Base-by-base conservation (phyloP, 2,329 filamentous ascomycete species). In the Fulvia fulva region DNA sequence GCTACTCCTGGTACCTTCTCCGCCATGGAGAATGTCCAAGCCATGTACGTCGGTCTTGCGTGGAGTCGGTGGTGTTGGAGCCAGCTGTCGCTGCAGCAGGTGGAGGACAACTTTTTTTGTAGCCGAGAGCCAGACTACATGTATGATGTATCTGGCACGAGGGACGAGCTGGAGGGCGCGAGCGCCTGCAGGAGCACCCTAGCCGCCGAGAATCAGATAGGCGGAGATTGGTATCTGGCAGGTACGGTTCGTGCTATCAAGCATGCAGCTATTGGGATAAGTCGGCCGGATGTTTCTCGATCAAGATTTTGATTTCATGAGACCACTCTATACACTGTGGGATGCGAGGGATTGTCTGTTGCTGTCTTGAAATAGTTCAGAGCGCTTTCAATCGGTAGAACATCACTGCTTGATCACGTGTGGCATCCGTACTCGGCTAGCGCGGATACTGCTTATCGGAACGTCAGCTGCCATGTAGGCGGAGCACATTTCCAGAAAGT, bases 171-270 rank as follows among this genome's bases (percentile, higher is more conserved):
- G 14, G 52, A 45, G 21, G 37, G 52, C 44, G 44, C 44, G 54
- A 57, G 55, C 55, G 46, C 14, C 55, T 57, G 55, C 47, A 57
- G 55, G 55, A 51, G 19, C 45, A 52, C 28, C 30, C 47, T 57
- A 57, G 55, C 55, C 47, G 37, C 51, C 19, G 51, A 53, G 30
- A 26, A 21, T 6, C 51, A 34, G 30, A 34, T 34, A 34, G 30
- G 9, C 9, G 30, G 5, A 41, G 6, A 41, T 16, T 30, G 28
- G 37, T 41, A 41, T 41, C 1, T 4, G n/a, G 37, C 37, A 41
- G 7, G 37, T 19, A 41, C n/a, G 12, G 37, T 37, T 34, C 16
- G 45, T 28, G 52, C 6, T 26, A 45, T 19, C 12, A 14, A 26
- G 53, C 28, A 32, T 32, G 28, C 28, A n/a, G n/a, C n/a, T n/a